phyloP scores from a whole-genome alignment of 169 alveolate species.

The Perkinsus olseni region DNA sequence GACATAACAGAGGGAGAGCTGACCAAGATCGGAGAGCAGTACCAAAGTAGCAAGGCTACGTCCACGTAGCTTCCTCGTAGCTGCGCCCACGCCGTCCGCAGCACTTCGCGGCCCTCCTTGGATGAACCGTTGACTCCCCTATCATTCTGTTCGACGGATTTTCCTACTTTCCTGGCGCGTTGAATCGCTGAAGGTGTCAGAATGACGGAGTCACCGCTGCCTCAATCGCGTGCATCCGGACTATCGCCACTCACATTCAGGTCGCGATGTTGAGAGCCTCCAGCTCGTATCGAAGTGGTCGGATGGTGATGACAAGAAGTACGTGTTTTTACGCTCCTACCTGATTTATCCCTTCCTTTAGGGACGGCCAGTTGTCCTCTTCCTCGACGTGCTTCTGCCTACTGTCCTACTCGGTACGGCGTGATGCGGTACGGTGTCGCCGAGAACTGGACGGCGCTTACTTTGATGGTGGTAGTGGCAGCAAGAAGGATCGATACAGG shows the following conservation, averaged over 20 bases:
- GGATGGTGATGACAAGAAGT: background rate
- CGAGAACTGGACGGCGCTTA: background rate
- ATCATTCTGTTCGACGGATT: too few species aligned
- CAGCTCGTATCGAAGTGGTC: background rate
- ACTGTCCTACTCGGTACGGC: background rate
- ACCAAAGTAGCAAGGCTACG: background rate
- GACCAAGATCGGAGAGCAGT: background rate
- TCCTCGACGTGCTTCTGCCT: background rate
- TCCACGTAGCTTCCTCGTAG: too few species aligned
- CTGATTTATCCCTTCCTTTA: background rate
- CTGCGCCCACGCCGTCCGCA: too few species aligned
- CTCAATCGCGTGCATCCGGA: background rate
- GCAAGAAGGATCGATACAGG: background rate
- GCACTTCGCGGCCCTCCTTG: too few species aligned
- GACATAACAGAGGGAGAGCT: background rate
- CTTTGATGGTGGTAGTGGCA: background rate
- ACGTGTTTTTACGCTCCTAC: background rate
- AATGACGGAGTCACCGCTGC: background rate
- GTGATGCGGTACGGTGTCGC: background rate
- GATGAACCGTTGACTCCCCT: too few species aligned
- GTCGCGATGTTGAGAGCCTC: background rate
- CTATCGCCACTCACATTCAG: background rate
- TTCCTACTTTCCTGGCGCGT: too few species aligned
- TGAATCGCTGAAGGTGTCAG: background rate
- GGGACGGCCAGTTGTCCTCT: background rate